These are phyloP conservation scores for Penstemon newberryi DNA, from an alignment of 257 asterid genomes.

Conservation along the genomic window DNA sequence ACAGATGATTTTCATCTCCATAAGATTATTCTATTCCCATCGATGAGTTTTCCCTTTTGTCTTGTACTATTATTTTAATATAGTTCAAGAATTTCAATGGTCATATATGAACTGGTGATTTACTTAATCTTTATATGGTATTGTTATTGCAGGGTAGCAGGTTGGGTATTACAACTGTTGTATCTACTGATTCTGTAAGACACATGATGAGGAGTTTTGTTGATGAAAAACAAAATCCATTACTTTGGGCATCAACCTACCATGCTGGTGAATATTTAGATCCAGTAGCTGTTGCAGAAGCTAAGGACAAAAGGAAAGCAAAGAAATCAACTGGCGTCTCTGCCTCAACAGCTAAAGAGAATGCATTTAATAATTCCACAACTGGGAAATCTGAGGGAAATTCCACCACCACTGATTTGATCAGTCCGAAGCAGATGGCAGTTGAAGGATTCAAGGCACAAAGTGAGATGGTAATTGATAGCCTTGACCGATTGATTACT, in stretches of 20 bases:
- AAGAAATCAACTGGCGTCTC: conserved; percentile 61
- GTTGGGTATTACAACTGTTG: conserved; percentile 92
- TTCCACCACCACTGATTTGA: conserved; percentile 48
- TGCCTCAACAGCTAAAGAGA: conserved; percentile 49
- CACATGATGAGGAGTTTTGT: conserved; percentile 99
- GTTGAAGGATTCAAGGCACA: conserved; percentile 97
- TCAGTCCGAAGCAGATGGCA: conserved; percentile 92
- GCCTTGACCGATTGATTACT: conserved; percentile 93
- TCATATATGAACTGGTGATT: background rate
- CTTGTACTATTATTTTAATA: background rate
- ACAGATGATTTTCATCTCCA: background rate
- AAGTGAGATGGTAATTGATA: conserved; percentile 98
- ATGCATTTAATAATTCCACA: conserved; percentile 33
- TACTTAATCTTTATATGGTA: background rate
- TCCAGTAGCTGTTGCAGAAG: conserved; percentile 88
- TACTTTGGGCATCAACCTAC: conserved; percentile 99
- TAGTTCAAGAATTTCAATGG: background rate
- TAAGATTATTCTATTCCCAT: background rate
- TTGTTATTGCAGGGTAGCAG: conserved; percentile 77
- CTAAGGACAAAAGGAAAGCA: conserved; percentile 85
- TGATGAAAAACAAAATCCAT: conserved; percentile 82
- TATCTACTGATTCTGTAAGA: conserved; percentile 97
- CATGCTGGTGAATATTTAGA: conserved; percentile 97
- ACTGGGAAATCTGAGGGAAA: conserved; percentile 49
- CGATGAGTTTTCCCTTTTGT: background rate